phyloP scores from a whole-genome alignment of 441 rosid species.

The Gossypium lobatum region DNA sequence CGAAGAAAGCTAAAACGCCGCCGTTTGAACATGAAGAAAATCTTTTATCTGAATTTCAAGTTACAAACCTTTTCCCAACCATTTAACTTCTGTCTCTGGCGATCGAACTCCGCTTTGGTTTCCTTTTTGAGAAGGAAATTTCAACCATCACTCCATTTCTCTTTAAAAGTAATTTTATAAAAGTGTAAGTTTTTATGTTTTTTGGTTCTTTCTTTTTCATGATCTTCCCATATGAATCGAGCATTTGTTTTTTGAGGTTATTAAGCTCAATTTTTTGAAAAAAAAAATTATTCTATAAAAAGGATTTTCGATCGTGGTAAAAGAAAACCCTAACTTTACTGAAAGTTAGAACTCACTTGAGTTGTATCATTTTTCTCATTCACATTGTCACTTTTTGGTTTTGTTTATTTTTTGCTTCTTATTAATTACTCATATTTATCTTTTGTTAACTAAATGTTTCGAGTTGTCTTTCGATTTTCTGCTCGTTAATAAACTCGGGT shows the following conservation, averaged over 20 bases:
- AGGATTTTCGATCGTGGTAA: background rate
- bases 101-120: background rate
- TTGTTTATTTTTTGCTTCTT: background rate
- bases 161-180: background rate
- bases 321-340: background rate
- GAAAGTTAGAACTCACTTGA: background rate
- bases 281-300: background rate
- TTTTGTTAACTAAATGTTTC: background rate
- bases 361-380: background rate
- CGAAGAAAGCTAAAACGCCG: background rate
- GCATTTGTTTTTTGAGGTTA: background rate
- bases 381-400: background rate
- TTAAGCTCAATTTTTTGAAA: background rate
- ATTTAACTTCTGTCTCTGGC: background rate
- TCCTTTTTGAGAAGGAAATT: background rate
- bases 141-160: slow-evolving; percentile 1
- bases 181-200: background rate
- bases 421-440: background rate
- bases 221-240: background rate
- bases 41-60: background rate
- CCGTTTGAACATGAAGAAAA: background rate
- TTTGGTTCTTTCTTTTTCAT: background rate
- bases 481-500: background rate
- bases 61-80: background rate
- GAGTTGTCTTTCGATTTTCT: background rate